Percentiles rank a stretch among this genome's conserved stretches.
phyloP scores from a whole-genome alignment of 2,329 filamentous ascomycete species.

The Verticillium dahliae region DNA sequence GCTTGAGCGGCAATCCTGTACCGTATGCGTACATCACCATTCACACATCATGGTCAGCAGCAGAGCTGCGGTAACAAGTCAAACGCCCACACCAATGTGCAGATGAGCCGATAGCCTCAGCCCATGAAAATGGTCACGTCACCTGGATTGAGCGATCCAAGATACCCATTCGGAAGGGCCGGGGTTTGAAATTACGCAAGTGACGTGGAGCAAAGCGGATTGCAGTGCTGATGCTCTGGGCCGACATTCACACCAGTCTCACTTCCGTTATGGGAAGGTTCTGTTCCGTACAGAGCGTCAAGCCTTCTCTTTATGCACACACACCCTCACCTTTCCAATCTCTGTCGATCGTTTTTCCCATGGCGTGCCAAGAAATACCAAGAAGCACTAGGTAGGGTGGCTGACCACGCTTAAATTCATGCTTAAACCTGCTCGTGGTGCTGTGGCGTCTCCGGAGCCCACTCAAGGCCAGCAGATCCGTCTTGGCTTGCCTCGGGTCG shows the following conservation, averaged over 20 bases:
- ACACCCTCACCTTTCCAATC: background rate
- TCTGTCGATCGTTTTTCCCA: background rate
- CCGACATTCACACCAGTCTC: slow-evolving; percentile 1
- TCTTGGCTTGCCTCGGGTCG: slow-evolving; percentile 1
- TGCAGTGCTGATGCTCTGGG: background rate
- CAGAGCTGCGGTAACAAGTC: background rate
- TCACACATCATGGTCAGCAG: background rate
- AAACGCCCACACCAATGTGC: background rate
- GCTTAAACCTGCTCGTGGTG: slow-evolving; percentile 29
- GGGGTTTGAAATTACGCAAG: background rate
- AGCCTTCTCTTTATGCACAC: background rate
- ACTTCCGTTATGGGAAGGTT: background rate
- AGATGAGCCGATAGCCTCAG: background rate
- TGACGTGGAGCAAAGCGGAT: background rate
- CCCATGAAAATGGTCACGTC: background rate
- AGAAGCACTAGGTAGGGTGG: slow-evolving; percentile 19
- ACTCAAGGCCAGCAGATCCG: slow-evolving; percentile 4
- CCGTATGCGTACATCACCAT: background rate
- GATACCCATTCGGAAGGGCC: background rate
- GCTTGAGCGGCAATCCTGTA: background rate
- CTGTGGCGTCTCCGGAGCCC: slow-evolving; percentile 3
- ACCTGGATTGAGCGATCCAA: background rate
- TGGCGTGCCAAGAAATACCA: slow-evolving; percentile 28
- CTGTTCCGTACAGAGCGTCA: background rate
- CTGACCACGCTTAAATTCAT: slow-evolving; percentile 45